Conservation (phyloP, 2,329 filamentous ascomycete species). For the Alternaria postmessia region DNA sequence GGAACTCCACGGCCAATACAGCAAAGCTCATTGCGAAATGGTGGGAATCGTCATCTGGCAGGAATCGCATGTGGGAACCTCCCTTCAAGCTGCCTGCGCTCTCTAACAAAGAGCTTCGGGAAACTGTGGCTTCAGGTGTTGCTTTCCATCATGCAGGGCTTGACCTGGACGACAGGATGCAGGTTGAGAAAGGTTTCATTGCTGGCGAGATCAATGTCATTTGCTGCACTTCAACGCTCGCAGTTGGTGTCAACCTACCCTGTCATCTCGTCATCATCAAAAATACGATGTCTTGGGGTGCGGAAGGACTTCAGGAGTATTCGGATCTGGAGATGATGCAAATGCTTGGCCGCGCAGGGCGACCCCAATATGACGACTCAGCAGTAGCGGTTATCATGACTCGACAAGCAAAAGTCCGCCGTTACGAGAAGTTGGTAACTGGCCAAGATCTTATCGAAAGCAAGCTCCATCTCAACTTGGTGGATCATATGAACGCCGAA, state of each 20-base stretch:
- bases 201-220: slow-evolving; percentile 79
- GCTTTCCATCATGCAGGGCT: slow-evolving; percentile 86
- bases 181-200: slow-evolving; percentile 73
- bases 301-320: slow-evolving; percentile 69
- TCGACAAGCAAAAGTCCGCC: slow-evolving; percentile 66
- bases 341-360: slow-evolving; percentile 84
- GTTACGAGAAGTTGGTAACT: slow-evolving; percentile 77
- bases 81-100: slow-evolving; percentile 63
- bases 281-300: slow-evolving; percentile 71
- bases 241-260: slow-evolving; percentile 83
- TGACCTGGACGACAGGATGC: slow-evolving; percentile 67
- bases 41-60: slow-evolving; percentile 64
- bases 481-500: slow-evolving; percentile 86
- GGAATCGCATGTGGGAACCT: slow-evolving; percentile 69
- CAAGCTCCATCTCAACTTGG: slow-evolving; percentile 77
- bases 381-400: slow-evolving; percentile 84
- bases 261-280: slow-evolving; percentile 86
- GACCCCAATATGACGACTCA: slow-evolving; percentile 81
- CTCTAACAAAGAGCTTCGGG: slow-evolving; percentile 67
- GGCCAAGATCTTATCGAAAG: slow-evolving; percentile 80
- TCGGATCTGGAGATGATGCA: slow-evolving; percentile 88
- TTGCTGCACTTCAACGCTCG: slow-evolving; percentile 86
- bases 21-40: slow-evolving; percentile 72
- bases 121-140: slow-evolving; percentile 66
- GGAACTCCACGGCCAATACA: slow-evolving; percentile 73